Percentiles rank a stretch among this genome's conserved stretches.
These are phyloP conservation scores for Sisymbrium irio DNA, from an alignment of 345 rosid species.

Conservation along the genomic window DNA sequence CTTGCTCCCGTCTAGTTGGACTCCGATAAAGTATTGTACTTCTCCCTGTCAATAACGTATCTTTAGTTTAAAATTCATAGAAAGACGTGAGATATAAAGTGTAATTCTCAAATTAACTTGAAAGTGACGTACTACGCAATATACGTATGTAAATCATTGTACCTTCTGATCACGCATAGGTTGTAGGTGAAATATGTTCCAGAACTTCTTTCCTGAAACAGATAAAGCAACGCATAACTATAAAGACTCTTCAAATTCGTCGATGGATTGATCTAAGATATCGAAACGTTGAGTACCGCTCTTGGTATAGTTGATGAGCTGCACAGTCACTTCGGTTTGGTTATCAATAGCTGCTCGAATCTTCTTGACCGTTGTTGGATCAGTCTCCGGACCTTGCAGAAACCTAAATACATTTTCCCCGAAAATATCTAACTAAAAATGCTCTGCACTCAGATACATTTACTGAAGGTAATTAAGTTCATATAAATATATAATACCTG, in stretches of 20 bases:
- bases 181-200: constrained; percentile 97
- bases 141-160: neutral
- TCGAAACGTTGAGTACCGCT: constrained; percentile 49
- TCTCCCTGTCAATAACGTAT: constrained; percentile 60
- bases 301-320: constrained; percentile 91
- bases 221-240: neutral
- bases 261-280: neutral
- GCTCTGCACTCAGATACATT: neutral
- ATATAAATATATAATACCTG: constrained; percentile 55
- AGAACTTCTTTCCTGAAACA: constrained; percentile 86
- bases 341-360: constrained; percentile 86
- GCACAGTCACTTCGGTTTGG: constrained; percentile 88
- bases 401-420: constrained; percentile 46
- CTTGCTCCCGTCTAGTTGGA: constrained; percentile 90
- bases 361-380: constrained; percentile 84
- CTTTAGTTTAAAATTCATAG: neutral
- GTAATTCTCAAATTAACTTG: neutral
- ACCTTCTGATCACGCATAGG: constrained; percentile 99
- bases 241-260: neutral
- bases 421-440: neutral
- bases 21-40: constrained; percentile 96
- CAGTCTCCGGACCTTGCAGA: constrained; percentile 98
- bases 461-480: neutral
- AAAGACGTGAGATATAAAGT: neutral
- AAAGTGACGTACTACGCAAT: constrained; percentile 3